These are phyloP conservation scores for Lotus japonicus DNA, from an alignment of 306 rosid species.

Conservation along the genomic window DNA sequence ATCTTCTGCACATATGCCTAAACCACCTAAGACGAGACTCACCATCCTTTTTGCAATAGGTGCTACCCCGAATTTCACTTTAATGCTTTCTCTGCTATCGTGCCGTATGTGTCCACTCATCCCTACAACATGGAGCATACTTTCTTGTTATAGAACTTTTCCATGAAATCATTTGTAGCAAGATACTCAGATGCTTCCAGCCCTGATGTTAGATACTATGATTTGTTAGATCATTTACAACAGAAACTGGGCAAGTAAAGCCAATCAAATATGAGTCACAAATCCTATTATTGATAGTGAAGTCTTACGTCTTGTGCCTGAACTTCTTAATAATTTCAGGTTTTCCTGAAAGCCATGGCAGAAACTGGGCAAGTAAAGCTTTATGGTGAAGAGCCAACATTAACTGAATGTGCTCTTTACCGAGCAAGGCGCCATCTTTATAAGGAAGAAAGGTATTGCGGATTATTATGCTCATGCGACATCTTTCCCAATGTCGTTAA, in stretches of 20 bases:
- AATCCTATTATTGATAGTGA: constrained; percentile 1
- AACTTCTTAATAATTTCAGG: constrained; percentile 38
- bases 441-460: constrained; percentile 85
- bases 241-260: neutral
- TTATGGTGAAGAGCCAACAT: constrained; percentile 77
- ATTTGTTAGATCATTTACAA: neutral
- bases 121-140: neutral
- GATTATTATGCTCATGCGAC: neutral
- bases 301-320: constrained; percentile 7
- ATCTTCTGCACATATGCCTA: neutral
- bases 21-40: neutral
- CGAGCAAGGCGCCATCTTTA: constrained; percentile 89
- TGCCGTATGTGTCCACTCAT: neutral
- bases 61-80: neutral
- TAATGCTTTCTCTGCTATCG: neutral
- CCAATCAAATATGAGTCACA: neutral
- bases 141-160: neutral
- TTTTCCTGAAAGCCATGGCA: constrained; percentile 97
- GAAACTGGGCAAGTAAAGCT: constrained; percentile 88
- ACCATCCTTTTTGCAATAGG: neutral
- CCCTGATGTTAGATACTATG: neutral
- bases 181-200: neutral
- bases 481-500: too few relatives aligned
- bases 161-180: neutral
- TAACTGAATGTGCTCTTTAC: constrained; percentile 85